Percentiles rank a stretch among this genome's conserved stretches.
Conservation (phyloP, 2,329 filamentous ascomycete genomes). For the Aspergillus quadrilineatus region DNA sequence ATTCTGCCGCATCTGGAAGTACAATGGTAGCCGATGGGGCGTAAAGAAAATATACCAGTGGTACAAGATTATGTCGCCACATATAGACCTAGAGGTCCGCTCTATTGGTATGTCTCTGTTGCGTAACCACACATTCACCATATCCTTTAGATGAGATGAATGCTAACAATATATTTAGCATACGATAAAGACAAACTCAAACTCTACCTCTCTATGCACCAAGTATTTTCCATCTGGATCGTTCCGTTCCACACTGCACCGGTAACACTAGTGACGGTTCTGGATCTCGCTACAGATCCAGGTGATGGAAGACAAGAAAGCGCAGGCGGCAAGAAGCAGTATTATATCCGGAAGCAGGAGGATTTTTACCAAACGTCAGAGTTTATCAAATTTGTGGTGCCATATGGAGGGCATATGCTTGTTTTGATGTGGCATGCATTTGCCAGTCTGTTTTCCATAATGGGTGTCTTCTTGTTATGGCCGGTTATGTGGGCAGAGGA, state of each 20-base stretch:
- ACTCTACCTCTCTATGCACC: conserved; percentile 73
- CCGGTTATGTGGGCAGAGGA: conserved; percentile 55
- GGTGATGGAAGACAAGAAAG: conserved; percentile 16
- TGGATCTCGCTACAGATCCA: conserved; percentile 58
- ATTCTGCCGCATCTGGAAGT: conserved; percentile 66
- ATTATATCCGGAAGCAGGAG: conserved; percentile 74
- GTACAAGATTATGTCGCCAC: conserved; percentile 80
- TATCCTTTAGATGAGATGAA: background rate
- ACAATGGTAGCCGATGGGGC: conserved; percentile 63
- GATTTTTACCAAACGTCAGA: conserved; percentile 79
- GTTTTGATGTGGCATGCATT: conserved; percentile 64
- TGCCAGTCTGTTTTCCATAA: conserved; percentile 63
- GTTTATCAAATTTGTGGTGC: conserved; percentile 69
- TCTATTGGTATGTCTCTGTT: conserved; percentile 48
- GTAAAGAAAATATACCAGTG: conserved; percentile 72
- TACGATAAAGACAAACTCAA: conserved; percentile 64
- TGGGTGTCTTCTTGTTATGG: conserved; percentile 54
- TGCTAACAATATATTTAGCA: conserved; percentile 48
- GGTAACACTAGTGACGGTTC: conserved; percentile 66
- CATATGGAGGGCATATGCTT: conserved; percentile 57
- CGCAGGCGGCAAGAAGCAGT: conserved; percentile 45
- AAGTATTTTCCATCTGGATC: conserved; percentile 75
- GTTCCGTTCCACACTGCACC: conserved; percentile 71
- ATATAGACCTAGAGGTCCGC: conserved; percentile 67
- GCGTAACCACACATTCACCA: background rate